Percentiles rank a stretch among this genome's conserved stretches.
Evolutionary conservation across 768 basidiomycete species (phyloP).

Genomic region (Lyophyllum semitale): DNA sequence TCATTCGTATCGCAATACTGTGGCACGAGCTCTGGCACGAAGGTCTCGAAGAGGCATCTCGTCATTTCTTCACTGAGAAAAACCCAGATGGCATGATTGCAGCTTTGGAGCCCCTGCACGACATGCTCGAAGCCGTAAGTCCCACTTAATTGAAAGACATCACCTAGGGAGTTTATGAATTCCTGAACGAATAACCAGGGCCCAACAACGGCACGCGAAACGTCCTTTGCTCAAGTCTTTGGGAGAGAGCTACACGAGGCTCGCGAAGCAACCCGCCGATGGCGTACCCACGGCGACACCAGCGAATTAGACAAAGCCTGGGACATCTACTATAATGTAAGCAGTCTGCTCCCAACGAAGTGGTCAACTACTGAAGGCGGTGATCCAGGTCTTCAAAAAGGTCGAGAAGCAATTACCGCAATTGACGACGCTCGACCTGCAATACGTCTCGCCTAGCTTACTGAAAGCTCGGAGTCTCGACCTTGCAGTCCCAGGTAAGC

Average conservation of each 20-base stretch:
- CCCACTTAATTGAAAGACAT: neutral
- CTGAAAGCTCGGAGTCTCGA: constrained; percentile 88
- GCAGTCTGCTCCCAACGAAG: constrained; percentile 21
- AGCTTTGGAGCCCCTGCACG: constrained; percentile 88
- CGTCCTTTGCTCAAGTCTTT: constrained; percentile 92
- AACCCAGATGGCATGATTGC: constrained; percentile 98
- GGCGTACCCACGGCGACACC: constrained; percentile 82
- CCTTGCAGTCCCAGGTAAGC: constrained; percentile 89
- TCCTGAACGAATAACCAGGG: constrained; percentile 51
- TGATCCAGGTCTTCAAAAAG: constrained; percentile 84
- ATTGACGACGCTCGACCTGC: constrained; percentile 87
- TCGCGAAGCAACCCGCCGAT: constrained; percentile 86
- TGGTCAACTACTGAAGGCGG: neutral
- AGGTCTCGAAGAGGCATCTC: constrained; percentile 95
- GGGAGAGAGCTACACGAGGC: constrained; percentile 92
- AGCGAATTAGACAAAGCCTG: constrained; percentile 95
- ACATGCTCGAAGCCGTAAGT: constrained; percentile 82
- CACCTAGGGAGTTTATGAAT: neutral
- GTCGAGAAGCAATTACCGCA: constrained; percentile 92
- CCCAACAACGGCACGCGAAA: constrained; percentile 91
- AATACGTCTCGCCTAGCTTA: constrained; percentile 94
- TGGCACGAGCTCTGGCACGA: constrained; percentile 99
- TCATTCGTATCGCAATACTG: constrained; percentile 95
- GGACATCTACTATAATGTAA: constrained; percentile 96
- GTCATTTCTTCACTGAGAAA: constrained; percentile 94